Conservation (phyloP, 148 eudicot species). For the Linanthus parryae region DNA sequence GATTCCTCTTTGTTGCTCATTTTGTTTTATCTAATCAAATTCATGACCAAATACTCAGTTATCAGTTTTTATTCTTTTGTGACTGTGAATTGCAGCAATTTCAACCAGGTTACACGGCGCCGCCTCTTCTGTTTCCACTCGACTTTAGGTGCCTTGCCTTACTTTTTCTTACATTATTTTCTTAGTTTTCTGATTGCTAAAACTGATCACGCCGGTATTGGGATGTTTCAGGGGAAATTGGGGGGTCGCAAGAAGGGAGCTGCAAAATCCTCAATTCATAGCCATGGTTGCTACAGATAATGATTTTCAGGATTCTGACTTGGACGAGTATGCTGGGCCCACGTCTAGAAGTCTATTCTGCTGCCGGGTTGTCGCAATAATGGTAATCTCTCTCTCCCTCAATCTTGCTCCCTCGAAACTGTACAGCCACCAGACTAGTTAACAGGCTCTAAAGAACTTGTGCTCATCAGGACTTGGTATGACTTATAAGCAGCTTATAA, state of each 20-base stretch:
- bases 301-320: constrained; percentile 29
- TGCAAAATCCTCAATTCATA: constrained; percentile 38
- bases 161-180: not conserved
- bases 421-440: not conserved
- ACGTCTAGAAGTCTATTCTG: constrained; percentile 57
- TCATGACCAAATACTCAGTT: not conserved
- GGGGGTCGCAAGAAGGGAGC: constrained; percentile 57
- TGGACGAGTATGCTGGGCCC: constrained; percentile 35
- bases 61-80: not conserved
- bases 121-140: constrained; percentile 64
- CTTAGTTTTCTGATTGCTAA: not conserved
- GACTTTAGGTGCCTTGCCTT: constrained; percentile 6
- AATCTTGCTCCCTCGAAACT: no score
- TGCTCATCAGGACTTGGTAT: not conserved
- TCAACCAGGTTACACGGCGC: constrained; percentile 86
- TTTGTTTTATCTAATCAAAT: not conserved
- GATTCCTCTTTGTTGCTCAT: not conserved
- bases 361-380: constrained; percentile 50
- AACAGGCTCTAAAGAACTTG: no score
- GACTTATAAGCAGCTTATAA: no score
- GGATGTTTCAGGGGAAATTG: constrained; percentile 62
- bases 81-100: constrained; percentile 44
- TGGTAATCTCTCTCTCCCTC: constrained; percentile 43
- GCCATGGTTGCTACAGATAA: constrained; percentile 51
- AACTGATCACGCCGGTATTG: not conserved